Base-by-base conservation (phyloP, 139 green algal species). In the Asterochloris sp. region DNA sequence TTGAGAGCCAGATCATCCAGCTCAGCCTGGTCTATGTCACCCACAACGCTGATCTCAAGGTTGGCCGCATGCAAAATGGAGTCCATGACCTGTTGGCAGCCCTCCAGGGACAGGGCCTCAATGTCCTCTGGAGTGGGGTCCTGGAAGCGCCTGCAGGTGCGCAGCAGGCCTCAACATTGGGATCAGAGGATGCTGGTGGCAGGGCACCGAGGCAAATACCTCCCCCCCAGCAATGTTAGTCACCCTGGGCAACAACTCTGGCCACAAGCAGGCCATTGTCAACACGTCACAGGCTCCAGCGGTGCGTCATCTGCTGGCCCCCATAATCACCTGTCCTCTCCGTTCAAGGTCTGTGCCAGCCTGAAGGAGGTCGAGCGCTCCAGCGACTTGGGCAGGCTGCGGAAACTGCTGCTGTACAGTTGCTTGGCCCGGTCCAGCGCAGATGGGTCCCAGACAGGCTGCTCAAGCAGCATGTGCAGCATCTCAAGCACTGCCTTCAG, bases 1-100 rank as follows among this genome's bases (percentile, higher is more conserved):
- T 78, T 86, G 38, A 94, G 85, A 28, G 80, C 78, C 78, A 89
- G 82, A 13, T 83, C 29, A 71, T 97, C 92, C 29, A 98, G 79
- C 86, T 96, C 92, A 24, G 87, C 88, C 19, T 86, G 68, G 66
- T 98, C 94, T 83, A 99, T 94, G 89, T 99, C 97, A 15, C 97
- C 97, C 62, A 98, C 96, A 11, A 99, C 83, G 83, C 87, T 95
- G 23, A 98, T 69, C 27, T 94, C 92, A 13, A 96, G 76, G 81
- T 94, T 93, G 62, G 83, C 87, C 1, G 90, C 84, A 26, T 89
- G 85, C 38, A 98, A 88, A 83, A 97, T 92, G 21, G 19, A 23
- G 68, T 80, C 80, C 86, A 89, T 90, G 26, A 98, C 87, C 13
- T 88, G 69, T 13, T 86, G 82, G 83, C 95, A 94, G 21, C 90